Base-by-base conservation (phyloP, 352 stramenopile genomes). In the Thalassiosira oceanica region DNA sequence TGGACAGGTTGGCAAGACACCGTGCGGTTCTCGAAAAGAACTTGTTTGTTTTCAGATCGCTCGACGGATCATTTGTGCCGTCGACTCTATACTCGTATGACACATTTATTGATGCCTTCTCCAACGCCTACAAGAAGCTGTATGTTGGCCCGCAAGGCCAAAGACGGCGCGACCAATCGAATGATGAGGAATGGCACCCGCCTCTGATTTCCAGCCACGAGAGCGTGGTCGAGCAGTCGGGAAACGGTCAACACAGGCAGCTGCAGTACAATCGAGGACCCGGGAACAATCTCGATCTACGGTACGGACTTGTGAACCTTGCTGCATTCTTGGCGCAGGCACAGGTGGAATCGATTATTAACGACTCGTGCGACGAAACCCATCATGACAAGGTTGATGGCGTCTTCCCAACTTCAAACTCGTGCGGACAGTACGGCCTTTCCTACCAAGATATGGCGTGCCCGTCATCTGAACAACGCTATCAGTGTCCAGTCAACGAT, bases 371-470 rank as follows among this genome's bases (percentile, higher is more conserved):
- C 37, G 63, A 75, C 31, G 71, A 81, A 36, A 39, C 31, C 18
- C 51, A 65, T 10, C 49, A 44, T 57, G 55, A 81, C 43, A 27
- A 20, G 44, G 44, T 68, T 7, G 60, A 37, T n/a, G 70, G 55
- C 20, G 8, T 43, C 7, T 80, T 74, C 60, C 39, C 65, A 3
- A 35, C 74, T 2, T 54, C 48, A 11, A 80, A 80, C 33, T 48
- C 64, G 3, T 80, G 70, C 50, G 70, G 70, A 4, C 51, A 78
- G 33, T 46, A 67, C 16, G 43, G 36, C 15, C 36, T 60, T 53
- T 76, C 62, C 4, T 79, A 79, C 36, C 69, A 79, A 56, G 48
- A 74, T 57, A 57, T 77, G 39, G 54, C 24, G 13, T 79, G 69
- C 28, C n/a, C n/a, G n/a, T n/a, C n/a, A n/a, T n/a, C n/a, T n/a